Evolutionary conservation across 2,329 filamentous ascomycete genomes (phyloP).

Genomic region (Colletotrichum sp.): DNA sequence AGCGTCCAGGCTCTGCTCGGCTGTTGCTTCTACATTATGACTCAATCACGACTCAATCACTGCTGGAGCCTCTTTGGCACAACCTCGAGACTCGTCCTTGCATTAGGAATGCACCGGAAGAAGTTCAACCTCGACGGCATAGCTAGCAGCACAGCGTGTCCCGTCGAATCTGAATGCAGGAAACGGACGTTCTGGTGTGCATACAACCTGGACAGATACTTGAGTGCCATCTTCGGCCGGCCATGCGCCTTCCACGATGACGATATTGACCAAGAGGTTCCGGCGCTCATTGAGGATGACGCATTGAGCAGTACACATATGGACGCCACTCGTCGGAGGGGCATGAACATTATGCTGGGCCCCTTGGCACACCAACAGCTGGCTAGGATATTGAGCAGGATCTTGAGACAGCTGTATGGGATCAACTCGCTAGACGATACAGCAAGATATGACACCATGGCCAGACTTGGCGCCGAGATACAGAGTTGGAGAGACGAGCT

Average conservation of each 20-base stretch:
- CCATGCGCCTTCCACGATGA: conserved; percentile 67
- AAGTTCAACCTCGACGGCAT: conserved; percentile 19
- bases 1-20: conserved; percentile 43
- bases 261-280: conserved; percentile 66
- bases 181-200: conserved; percentile 64
- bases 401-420: neutral
- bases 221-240: conserved; percentile 65
- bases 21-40: conserved; percentile 47
- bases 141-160: conserved; percentile 31
- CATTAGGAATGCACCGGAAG: conserved; percentile 41
- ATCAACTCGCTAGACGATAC: neutral
- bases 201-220: conserved; percentile 67
- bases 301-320: conserved; percentile 1
- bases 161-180: conserved; percentile 33
- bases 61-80: conserved; percentile 51
- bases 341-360: conserved; percentile 26
- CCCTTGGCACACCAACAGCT: conserved; percentile 36
- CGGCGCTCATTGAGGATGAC: conserved; percentile 54
- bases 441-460: neutral
- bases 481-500: neutral
- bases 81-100: conserved; percentile 35
- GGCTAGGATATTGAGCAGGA: neutral
- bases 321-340: neutral
- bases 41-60: conserved; percentile 47
- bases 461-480: conserved; percentile 23